Conservation (phyloP, 768 basidiomycete genomes). For the Filobasidium wieringae region DNA sequence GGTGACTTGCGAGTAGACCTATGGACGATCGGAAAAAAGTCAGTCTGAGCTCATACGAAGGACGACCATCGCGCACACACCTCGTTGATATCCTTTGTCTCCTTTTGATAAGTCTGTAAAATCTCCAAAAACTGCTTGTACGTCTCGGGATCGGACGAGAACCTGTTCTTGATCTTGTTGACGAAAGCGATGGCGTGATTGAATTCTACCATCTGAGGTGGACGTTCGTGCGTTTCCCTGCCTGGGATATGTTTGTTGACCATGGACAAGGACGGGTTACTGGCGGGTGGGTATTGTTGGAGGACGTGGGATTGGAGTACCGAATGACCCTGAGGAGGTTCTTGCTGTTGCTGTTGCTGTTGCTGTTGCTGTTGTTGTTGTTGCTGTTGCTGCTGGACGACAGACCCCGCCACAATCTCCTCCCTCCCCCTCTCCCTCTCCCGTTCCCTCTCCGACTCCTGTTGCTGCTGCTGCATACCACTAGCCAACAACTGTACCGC, state of each 20-base stretch:
- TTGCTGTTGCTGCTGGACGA: neutral
- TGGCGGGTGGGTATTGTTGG: neutral
- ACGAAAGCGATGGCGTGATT: slow-evolving; percentile 93
- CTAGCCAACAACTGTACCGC: slow-evolving; percentile 29
- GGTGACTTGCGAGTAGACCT: slow-evolving; percentile 40
- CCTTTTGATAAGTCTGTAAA: slow-evolving; percentile 44
- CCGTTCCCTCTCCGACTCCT: neutral
- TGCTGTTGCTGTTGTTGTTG: neutral
- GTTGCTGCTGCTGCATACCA: slow-evolving; percentile 10
- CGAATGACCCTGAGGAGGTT: neutral
- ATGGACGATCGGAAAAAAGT: neutral
- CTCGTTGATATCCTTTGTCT: slow-evolving; percentile 50
- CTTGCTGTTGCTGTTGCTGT: slow-evolving; percentile 4
- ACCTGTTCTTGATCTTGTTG: slow-evolving; percentile 95
- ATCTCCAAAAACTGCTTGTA: slow-evolving; percentile 45
- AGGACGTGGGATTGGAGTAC: neutral
- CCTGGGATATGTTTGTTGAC: neutral
- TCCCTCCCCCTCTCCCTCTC: neutral
- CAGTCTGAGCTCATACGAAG: too few species aligned
- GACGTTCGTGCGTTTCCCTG: slow-evolving; percentile 6
- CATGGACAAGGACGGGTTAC: neutral
- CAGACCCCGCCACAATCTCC: neutral
- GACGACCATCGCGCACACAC: slow-evolving; percentile 26
- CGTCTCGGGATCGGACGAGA: slow-evolving; percentile 74
- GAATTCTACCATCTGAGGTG: slow-evolving; percentile 30